Base-by-base conservation (phyloP, 495 filamentous ascomycete species). In the Neurospora hispaniola region DNA sequence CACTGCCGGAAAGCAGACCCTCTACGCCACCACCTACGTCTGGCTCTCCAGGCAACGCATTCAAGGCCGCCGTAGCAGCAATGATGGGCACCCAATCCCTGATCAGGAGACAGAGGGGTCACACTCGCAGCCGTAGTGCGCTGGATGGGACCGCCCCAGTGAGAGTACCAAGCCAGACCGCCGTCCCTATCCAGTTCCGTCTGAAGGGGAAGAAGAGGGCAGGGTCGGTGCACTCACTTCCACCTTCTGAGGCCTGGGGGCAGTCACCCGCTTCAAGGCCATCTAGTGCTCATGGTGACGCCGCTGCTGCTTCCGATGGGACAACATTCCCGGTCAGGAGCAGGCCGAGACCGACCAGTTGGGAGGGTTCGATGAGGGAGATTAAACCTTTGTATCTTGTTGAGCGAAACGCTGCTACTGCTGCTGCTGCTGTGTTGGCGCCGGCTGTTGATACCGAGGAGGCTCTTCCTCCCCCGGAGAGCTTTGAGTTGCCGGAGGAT, bases 1-100 rank as follows among this genome's bases (percentile, higher is more conserved):
- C 79, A 41, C 79, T 88, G 1, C 87, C 87, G 39, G 85, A 87
- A 16, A 88, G 86, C 73, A 84, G 85, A 14, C 84, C 85, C 14
- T 81, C 81, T 38, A 84, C 85, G 38, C 81, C 83, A 0, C 81
- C 83, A 9, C 54, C 54, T 38, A 66, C 27, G 2, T 66, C 54
- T 18, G 12, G 23, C 1, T 66, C 54, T 18, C 14, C 23, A 66
- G 18, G 54, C 14, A 66, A 14, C 7, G 23, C 54, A 16, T 66
- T 66, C 27, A 31, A 66, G 7, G 14, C 14, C 2, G 14, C 54
- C 14, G 54, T 66, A 16, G 27, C 54, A 35, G 54, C 54, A 18
- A 66, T 66, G 54, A 66, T 66, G 54, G 54, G 54, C 6, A 31
- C 54, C 27, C 54, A 66, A 35, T 16, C 54, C 6, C 16, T 66